Percentiles rank a stretch among this genome's conserved stretches.
Conservation (phyloP, 2,329 filamentous ascomycete species). For the Stagonosporopsis tanaceti region DNA sequence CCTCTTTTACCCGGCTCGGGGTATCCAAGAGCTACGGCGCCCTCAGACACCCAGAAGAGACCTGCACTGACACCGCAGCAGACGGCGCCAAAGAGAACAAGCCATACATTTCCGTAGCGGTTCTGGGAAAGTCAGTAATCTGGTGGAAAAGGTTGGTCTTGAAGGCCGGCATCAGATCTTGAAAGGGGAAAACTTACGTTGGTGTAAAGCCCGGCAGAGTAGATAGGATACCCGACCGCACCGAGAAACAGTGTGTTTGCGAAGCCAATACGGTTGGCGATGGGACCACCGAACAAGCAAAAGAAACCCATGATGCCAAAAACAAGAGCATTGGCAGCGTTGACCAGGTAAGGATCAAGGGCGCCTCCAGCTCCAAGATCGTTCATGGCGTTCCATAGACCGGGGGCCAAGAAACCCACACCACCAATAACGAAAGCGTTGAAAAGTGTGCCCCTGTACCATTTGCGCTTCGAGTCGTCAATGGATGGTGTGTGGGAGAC, state of each 20-base stretch:
- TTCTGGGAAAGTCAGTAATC: slow-evolving; percentile 36
- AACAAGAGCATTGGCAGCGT: slow-evolving; percentile 61
- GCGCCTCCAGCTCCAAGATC: slow-evolving; percentile 62
- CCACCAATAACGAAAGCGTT: slow-evolving; percentile 63
- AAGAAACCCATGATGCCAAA: slow-evolving; percentile 58
- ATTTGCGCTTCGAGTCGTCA: slow-evolving; percentile 35
- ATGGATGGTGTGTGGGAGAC: slow-evolving; percentile 16
- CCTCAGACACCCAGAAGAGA: slow-evolving; percentile 62
- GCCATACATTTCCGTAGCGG: slow-evolving; percentile 61
- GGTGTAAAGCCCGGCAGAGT: slow-evolving; percentile 54
- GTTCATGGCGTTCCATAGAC: slow-evolving; percentile 66
- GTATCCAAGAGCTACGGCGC: slow-evolving; percentile 60
- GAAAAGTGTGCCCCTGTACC: slow-evolving; percentile 63
- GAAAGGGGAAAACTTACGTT: slow-evolving; percentile 35
- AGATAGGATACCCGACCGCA: slow-evolving; percentile 59
- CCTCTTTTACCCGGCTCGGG: slow-evolving; percentile 58
- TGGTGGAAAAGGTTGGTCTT: not conserved
- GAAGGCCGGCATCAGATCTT: too few relatives aligned
- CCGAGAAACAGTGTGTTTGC: slow-evolving; percentile 56
- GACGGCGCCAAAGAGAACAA: slow-evolving; percentile 59
- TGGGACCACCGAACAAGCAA: slow-evolving; percentile 58
- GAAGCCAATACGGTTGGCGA: slow-evolving; percentile 60
- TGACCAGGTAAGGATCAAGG: slow-evolving; percentile 61
- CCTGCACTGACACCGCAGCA: slow-evolving; percentile 59
- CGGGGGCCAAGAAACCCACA: slow-evolving; percentile 61